Evolutionary conservation across 2,329 filamentous ascomycete species (phyloP), one percentile per base, ranked within the genome.

Genomic region (Ceratocystis cacaofunesta): DNA sequence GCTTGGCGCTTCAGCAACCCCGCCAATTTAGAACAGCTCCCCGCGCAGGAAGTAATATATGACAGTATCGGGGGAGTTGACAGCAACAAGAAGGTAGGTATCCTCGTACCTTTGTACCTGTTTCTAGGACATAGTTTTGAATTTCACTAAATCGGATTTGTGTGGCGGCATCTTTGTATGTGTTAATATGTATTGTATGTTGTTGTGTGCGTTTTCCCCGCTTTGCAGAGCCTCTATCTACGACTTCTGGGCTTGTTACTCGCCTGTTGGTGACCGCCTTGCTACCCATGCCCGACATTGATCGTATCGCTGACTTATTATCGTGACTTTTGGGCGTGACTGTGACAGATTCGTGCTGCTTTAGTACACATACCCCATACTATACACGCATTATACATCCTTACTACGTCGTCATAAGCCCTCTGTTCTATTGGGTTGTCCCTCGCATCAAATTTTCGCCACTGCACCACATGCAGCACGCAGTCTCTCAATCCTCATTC

Each of bases 401-500:
- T 44, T 43, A 46, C 43, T 43, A 25, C 60, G 28, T 17, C 60
- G 36, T 44, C 36, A 46, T 44, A 61, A 61, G 60, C 19, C 60
- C 58, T 22, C 36, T 61, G 4, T 22, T 46, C 60, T 46, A 30
- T 61, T 4, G 8, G 57, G 5, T 30, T 28, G 60, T 28, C 46
- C 19, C 36, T 57, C 52, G 52, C 52, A 57, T 57, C 52, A 57
- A 57, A 57, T 30, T 57, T 57, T 57, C 52, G 52, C 52, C 52
- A 57, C 52, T 57, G 52, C 52, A 57, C 52, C 52, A 17, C 52
- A 12, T 28, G 22, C 36, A 57, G 52, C 52, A 41, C 36, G 12
- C 52, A 57, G 30, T 32, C 52, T 8, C 22, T 8, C 22, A 32
- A 57, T 57, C 52, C 52, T 57, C 25, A 57, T 57, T 57, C 52